Conservation (phyloP, 2,329 filamentous ascomycete genomes). For the Stylonectria norvegica region DNA sequence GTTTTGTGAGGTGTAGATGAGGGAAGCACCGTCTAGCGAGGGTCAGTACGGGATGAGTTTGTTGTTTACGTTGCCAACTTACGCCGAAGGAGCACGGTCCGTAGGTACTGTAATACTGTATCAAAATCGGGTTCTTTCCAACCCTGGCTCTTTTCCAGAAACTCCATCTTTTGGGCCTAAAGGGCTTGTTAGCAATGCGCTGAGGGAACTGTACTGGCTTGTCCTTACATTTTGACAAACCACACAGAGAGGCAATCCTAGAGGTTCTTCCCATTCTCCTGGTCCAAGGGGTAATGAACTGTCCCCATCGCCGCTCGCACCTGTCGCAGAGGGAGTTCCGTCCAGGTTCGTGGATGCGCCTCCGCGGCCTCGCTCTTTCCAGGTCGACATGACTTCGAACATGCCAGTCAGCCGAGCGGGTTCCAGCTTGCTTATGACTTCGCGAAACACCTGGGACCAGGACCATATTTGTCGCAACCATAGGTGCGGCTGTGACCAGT, state of each 20-base stretch:
- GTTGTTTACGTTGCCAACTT: slow-evolving; percentile 36
- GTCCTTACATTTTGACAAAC: slow-evolving; percentile 85
- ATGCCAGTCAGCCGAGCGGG: slow-evolving; percentile 76
- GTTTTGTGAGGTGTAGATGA: slow-evolving; percentile 80
- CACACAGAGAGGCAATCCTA: slow-evolving; percentile 84
- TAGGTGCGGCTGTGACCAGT: slow-evolving; percentile 90
- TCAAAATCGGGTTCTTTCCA: slow-evolving; percentile 98
- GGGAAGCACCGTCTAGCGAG: slow-evolving; percentile 68
- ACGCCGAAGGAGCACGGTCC: slow-evolving; percentile 86
- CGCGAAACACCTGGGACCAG: slow-evolving; percentile 82
- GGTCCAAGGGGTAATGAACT: slow-evolving; percentile 75
- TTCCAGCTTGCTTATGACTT: slow-evolving; percentile 70
- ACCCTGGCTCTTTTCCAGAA: slow-evolving; percentile 79
- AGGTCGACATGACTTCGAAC: slow-evolving; percentile 78
- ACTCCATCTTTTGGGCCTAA: slow-evolving; percentile 84
- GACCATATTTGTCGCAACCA: slow-evolving; percentile 87
- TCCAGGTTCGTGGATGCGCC: slow-evolving; percentile 61
- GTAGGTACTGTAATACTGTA: slow-evolving; percentile 86
- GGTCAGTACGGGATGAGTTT: too few species aligned
- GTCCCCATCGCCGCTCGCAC: slow-evolving; percentile 55
- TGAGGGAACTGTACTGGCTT: slow-evolving; percentile 12
- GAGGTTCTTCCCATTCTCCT: slow-evolving; percentile 88
- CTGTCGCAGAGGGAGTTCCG: slow-evolving; percentile 55
- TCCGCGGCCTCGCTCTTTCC: slow-evolving; percentile 71
- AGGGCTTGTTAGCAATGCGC: slow-evolving; percentile 18